phyloP scores from a whole-genome alignment of 768 basidiomycete species.

The Mycena polygramma region DNA sequence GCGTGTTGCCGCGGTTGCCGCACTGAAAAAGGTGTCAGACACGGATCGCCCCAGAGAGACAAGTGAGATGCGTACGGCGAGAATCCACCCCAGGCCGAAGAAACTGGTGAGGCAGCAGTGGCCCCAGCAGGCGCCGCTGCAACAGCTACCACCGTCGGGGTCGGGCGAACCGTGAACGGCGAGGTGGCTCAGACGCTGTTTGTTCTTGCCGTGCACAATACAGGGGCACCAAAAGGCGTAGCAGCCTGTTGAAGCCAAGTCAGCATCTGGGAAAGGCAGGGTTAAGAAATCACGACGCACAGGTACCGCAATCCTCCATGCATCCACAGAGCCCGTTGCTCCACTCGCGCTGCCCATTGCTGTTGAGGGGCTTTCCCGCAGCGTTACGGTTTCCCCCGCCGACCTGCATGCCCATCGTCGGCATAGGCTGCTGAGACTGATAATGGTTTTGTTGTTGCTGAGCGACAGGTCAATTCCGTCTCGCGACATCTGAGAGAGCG shows the following conservation, averaged over 20 bases:
- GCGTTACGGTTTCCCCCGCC: conserved; percentile 48
- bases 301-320: conserved; percentile 44
- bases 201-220: conserved; percentile 53
- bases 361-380: conserved; percentile 41
- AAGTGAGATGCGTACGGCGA: too few relatives aligned
- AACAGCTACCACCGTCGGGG: conserved; percentile 51
- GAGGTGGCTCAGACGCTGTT: conserved; percentile 50
- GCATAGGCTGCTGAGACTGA: conserved; percentile 31
- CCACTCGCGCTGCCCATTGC: conserved; percentile 47
- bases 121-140: conserved; percentile 37
- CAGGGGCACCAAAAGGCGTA: conserved; percentile 55
- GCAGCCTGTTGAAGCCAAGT: conserved; percentile 36
- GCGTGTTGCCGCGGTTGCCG: conserved; percentile 49
- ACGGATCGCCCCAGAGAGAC: too few relatives aligned
- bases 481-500: not conserved
- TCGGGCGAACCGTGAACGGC: conserved; percentile 47
- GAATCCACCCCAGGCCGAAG: conserved; percentile 26
- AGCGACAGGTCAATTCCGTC: not conserved
- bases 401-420: conserved; percentile 35
- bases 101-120: conserved; percentile 19
- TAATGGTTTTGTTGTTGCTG: conserved; percentile 25
- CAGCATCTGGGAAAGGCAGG: not conserved
- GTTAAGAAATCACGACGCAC: conserved; percentile 30
- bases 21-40: not conserved
- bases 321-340: conserved; percentile 47